Percentiles rank a stretch among this genome's conserved stretches.
phyloP scores from a whole-genome alignment of 345 rosid species.

The Populus pruinosa region DNA sequence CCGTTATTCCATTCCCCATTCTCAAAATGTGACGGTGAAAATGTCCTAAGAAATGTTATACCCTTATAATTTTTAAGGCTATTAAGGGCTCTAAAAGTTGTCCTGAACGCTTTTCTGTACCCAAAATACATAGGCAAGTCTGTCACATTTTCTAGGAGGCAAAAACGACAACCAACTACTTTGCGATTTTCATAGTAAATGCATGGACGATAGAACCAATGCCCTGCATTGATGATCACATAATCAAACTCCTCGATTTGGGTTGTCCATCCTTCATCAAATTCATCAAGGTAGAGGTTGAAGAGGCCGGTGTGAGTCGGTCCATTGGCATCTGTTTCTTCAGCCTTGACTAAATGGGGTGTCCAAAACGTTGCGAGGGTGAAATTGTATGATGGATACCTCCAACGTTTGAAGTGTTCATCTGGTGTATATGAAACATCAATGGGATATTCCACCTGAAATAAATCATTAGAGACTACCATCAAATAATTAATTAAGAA shows the following conservation, averaged over 20 bases:
- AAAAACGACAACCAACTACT: slow-evolving; percentile 59
- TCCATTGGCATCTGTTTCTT: slow-evolving; percentile 31
- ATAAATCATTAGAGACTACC: background rate
- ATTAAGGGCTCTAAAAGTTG: slow-evolving; percentile 62
- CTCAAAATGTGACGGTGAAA: slow-evolving; percentile 78
- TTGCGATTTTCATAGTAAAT: slow-evolving; percentile 46
- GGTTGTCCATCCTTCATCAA: slow-evolving; percentile 51
- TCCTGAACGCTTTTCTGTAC: slow-evolving; percentile 56
- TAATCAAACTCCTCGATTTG: slow-evolving; percentile 57
- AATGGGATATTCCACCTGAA: slow-evolving; percentile 70
- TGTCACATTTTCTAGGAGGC: slow-evolving; percentile 46
- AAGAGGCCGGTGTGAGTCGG: slow-evolving; percentile 47
- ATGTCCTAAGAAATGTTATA: slow-evolving; percentile 54
- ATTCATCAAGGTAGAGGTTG: slow-evolving; percentile 61
- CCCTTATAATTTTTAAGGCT: slow-evolving; percentile 53
- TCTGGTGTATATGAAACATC: slow-evolving; percentile 54
- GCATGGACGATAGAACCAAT: slow-evolving; percentile 74
- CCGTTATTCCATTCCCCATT: slow-evolving; percentile 81
- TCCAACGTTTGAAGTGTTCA: slow-evolving; percentile 63
- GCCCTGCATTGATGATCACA: slow-evolving; percentile 64
- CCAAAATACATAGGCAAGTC: slow-evolving; percentile 63
- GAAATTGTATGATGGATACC: slow-evolving; percentile 66
- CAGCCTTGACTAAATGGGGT: slow-evolving; percentile 51
- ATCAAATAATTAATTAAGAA: background rate
- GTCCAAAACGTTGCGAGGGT: slow-evolving; percentile 70